Evolutionary conservation across 2,329 filamentous ascomycete genomes (phyloP).

Genomic region (Neofusicoccum laricinum): DNA sequence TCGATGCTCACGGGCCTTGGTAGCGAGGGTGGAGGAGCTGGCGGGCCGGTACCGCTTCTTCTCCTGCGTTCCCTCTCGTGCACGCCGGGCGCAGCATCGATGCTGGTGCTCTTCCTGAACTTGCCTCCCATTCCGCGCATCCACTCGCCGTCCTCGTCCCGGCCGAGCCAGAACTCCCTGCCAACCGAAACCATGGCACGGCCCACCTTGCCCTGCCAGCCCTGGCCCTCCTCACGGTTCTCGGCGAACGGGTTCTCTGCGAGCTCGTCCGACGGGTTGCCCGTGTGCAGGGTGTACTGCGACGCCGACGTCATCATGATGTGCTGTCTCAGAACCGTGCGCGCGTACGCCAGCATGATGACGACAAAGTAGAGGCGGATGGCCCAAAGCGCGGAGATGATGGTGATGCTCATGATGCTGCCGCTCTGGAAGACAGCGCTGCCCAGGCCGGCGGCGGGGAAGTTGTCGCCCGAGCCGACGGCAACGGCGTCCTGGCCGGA

Average conservation of each 20-base stretch:
- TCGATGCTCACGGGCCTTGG: constrained; percentile 6
- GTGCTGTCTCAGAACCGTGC: constrained; percentile 70
- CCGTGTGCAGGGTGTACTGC: constrained; percentile 19
- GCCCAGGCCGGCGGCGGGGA: constrained; percentile 50
- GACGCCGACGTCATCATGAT: constrained; percentile 43
- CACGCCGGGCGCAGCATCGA: constrained; percentile 42
- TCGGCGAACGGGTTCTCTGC: constrained; percentile 68
- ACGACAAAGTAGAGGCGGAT: constrained; percentile 81
- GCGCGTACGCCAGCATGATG: constrained; percentile 78
- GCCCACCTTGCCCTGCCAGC: constrained; percentile 77
- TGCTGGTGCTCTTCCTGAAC: constrained; percentile 48
- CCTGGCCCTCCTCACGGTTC: constrained; percentile 70
- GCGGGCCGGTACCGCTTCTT: constrained; percentile 60
- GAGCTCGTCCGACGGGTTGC: constrained; percentile 32
- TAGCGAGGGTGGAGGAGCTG: constrained; percentile 31
- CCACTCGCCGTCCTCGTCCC: constrained; percentile 65
- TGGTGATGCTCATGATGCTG: constrained; percentile 70
- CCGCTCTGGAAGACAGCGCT: constrained; percentile 65
- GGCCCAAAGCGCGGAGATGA: constrained; percentile 71
- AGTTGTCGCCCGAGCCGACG: constrained; percentile 35
- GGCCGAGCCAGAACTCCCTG: constrained; percentile 77
- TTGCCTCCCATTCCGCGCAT: constrained; percentile 60
- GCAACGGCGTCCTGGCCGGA: constrained; percentile 55
- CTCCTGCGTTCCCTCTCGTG: constrained; percentile 59
- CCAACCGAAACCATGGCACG: constrained; percentile 72